These are phyloP conservation scores for Wickerhamomyces tratensis DNA, from an alignment of 805 yeast genomes.

Conservation along the genomic window DNA sequence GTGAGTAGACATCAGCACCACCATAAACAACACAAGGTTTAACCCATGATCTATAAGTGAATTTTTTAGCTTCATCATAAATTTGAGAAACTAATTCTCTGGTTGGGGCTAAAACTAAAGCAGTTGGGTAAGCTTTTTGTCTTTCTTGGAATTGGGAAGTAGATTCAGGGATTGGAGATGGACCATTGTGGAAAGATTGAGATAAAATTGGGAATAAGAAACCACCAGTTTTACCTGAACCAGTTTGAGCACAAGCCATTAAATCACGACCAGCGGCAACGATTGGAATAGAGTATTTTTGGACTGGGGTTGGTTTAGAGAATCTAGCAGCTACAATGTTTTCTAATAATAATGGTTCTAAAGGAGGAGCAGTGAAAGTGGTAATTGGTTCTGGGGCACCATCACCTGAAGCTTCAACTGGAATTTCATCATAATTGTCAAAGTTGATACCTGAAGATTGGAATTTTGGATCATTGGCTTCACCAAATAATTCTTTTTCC, in stretches of 20 bases:
- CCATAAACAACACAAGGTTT: conserved; percentile 95
- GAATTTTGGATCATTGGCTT: conserved; percentile 46
- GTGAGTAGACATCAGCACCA: conserved; percentile 90
- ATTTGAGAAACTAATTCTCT: conserved; percentile 98
- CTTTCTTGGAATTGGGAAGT: conserved; percentile 39
- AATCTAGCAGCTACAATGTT: conserved; percentile 85
- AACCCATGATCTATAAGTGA: conserved; percentile 97
- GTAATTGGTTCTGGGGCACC: conserved; percentile 90
- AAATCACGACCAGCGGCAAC: conserved; percentile 84
- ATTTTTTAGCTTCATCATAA: conserved; percentile 90
- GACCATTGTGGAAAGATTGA: conserved; percentile 84
- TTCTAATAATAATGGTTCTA: conserved; percentile 76
- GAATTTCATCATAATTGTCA: conserved; percentile 97
- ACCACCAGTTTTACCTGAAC: conserved; percentile 99
- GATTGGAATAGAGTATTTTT: conserved; percentile 87
- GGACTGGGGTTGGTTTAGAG: conserved; percentile 94
- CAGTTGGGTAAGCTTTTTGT: conserved; percentile 87
- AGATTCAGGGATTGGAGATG: conserved; percentile 45
- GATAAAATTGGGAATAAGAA: conserved; percentile 96
- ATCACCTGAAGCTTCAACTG: conserved; percentile 95
- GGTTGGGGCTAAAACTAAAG: conserved; percentile 94
- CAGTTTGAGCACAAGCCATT: conserved; percentile 98
- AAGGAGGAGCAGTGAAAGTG: conserved; percentile 84
- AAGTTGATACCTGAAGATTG: conserved; percentile 97
- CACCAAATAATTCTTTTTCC: conserved; percentile 85